These are phyloP conservation scores for Sanguinoderma infundibulare DNA, from an alignment of 1,284 basidiomycete genomes.

Conservation along the genomic window DNA sequence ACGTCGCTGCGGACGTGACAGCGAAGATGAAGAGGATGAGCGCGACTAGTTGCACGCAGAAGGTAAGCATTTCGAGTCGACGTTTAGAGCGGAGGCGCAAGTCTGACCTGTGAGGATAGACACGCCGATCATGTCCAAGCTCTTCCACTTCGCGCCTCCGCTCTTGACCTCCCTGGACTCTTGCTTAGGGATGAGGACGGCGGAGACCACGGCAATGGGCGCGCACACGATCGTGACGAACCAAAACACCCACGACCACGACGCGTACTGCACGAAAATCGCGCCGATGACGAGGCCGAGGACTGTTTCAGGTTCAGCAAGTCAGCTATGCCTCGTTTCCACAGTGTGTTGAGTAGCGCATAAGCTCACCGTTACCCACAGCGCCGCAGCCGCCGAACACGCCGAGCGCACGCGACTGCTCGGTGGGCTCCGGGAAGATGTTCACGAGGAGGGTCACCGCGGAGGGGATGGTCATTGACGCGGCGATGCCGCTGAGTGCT, in stretches of 20 bases:
- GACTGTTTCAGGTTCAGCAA: slow-evolving; percentile 13
- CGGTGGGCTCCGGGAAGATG: slow-evolving; percentile 40
- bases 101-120: slow-evolving; percentile 27
- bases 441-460: slow-evolving; percentile 44
- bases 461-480: slow-evolving; percentile 41
- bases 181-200: slow-evolving; percentile 35
- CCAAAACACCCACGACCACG: slow-evolving; percentile 43
- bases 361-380: slow-evolving; percentile 40
- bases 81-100: slow-evolving; percentile 23
- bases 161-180: background rate
- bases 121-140: slow-evolving; percentile 24
- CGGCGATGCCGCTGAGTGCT: slow-evolving; percentile 30
- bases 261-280: slow-evolving; percentile 35
- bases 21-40: too few relatives aligned
- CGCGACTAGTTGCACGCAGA: slow-evolving; percentile 30
- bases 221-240: slow-evolving; percentile 39
- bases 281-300: slow-evolving; percentile 40
- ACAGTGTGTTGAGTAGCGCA: background rate
- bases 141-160: slow-evolving; percentile 17
- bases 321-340: background rate
- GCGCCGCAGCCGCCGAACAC: slow-evolving; percentile 40
- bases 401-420: slow-evolving; percentile 41
- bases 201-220: slow-evolving; percentile 32
- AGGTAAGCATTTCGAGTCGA: background rate
- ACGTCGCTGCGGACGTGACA: too few relatives aligned